A percentile compares a stretch with the other conserved stretches of the same genome.
phyloP scores from a whole-genome alignment of 208 protist genomes.

The Strigomonas culicis region DNA sequence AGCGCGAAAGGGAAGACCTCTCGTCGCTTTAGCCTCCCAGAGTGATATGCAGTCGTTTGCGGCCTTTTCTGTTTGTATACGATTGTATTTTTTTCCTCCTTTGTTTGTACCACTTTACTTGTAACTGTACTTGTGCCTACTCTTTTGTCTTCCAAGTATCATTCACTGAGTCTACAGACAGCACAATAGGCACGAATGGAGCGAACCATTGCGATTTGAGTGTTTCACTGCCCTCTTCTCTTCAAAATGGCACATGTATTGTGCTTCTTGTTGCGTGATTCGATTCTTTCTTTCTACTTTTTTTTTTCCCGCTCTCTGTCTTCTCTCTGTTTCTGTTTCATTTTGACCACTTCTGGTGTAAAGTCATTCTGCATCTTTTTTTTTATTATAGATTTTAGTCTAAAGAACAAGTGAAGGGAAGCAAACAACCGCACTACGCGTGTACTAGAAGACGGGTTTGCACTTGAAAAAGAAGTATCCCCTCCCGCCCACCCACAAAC shows the following conservation, averaged over 20 bases:
- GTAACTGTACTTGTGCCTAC: neutral
- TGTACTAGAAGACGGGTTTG: neutral
- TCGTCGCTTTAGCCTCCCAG: neutral
- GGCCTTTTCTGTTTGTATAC: neutral
- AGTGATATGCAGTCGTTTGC: neutral
- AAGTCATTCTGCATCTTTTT: too few relatives aligned
- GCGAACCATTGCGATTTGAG: neutral
- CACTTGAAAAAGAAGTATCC: neutral
- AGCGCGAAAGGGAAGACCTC: neutral
- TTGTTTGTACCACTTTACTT: conserved; percentile 1
- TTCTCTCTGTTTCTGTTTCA: neutral
- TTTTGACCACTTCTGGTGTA: neutral
- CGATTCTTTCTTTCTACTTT: neutral
- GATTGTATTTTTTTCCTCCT: neutral
- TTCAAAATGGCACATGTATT: neutral
- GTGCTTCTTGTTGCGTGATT: conserved; percentile 1
- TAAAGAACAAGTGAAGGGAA: too few relatives aligned
- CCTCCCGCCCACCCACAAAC: neutral
- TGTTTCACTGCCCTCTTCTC: neutral
- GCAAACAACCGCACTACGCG: too few relatives aligned
- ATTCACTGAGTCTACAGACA: too few relatives aligned
- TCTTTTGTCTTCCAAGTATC: neutral
- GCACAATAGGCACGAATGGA: neutral
- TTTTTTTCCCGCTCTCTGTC: neutral
- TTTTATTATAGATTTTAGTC: too few relatives aligned